Base-by-base conservation (phyloP, 306 rosid species). In the Rosa rugosa region DNA sequence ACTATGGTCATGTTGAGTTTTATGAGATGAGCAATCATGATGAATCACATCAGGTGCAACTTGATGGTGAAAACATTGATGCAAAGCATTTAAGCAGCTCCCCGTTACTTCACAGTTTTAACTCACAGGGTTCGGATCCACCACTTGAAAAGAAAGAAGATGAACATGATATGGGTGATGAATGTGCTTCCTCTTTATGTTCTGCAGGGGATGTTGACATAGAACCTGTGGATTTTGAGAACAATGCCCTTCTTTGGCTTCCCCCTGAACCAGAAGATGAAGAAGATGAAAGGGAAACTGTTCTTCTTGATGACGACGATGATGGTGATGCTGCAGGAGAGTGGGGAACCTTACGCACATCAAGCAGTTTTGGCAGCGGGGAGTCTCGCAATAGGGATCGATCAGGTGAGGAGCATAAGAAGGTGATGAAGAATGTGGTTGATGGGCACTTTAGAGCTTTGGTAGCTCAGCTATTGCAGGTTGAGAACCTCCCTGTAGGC, bases 221-320 rank as follows among this genome's bases (percentile, higher is more conserved):
- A 76, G 98, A 93, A 81, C 92, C 98, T 78, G 91, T 93, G 79
- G 97, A 96, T 90, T 93, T 93, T 73, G 97, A 93, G 84, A 96
- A 89, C 83, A 91, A 91, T 75, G 98, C 94, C 71, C 91, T 93
- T 87, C 92, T 96, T 71, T 96, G 99, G 99, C 92, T 93, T 68
- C 99, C 99, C 59, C 97, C 99, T 66, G 98, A 91, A 74, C 99
- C 99, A 18, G 98, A 96, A 86, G 93, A 95, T 41, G 97, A 86
- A 85, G 98, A 96, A 72, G 98, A 96, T 83, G 99, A 93, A 42
- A 85, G 79, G 71, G 99, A 96, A 84, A 75, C 85, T n/a, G 67
- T 65, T 72, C 73, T 89, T 42, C 84, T 85, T 75, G 97, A 89
- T 77, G 97, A 91, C 47, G 98, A 92, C 9, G 96, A 90, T 11